Base-by-base conservation (phyloP, 2,329 filamentous ascomycete genomes). In the Phialophora expanda region DNA sequence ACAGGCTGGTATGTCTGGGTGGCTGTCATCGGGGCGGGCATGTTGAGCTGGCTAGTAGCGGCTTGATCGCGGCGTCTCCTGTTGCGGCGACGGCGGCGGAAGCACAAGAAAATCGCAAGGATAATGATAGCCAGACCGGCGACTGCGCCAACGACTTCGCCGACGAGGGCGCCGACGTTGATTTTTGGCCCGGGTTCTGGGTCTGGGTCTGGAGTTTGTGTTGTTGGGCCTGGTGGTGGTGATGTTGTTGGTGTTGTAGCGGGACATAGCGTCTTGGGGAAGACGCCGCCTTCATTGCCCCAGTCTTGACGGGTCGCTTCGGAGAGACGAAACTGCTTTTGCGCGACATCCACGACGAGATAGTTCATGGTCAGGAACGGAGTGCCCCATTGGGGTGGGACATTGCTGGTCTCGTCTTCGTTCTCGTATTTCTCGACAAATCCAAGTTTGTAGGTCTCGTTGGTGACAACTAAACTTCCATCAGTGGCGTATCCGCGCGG, bases 351-450 rank as follows among this genome's bases (percentile, higher is more conserved):
- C 51, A 65, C n/a, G 20, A 70, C 38, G 24, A 70, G 57, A 55
- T 69, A 70, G 51, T 69, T 68, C 66, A 66, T 64, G 17, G 66
- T 68, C 24, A 68, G 41, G 62, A 65, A 69, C 20, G 69, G 66
- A 2, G 67, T 48, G n/a, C 69, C 69, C 55, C 62, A 67, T n/a
- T 22, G 22, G n/a, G 26, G 14, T n/a, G 32, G 5, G 53, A 41
- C 38, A 4, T 56, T 50, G 20, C 14, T 24, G 22, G 17, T n/a
- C 9, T 56, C 53, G 17, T 26, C 17, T 17, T 54, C 30, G 26
- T 50, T 61, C 12, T 56, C 62, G 14, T 50, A 24, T 20, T 64
- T 62, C 6, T 24, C 17, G 1, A 66, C 30, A 20, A 38, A 26
- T 7, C 59, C 60, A 9, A 53, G 12, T 9, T 56, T 30, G 50